Evolutionary conservation across 805 yeast species (phyloP), one percentile per base, ranked within the genome.

Genomic region (Cyberlindnera bimundalis): DNA sequence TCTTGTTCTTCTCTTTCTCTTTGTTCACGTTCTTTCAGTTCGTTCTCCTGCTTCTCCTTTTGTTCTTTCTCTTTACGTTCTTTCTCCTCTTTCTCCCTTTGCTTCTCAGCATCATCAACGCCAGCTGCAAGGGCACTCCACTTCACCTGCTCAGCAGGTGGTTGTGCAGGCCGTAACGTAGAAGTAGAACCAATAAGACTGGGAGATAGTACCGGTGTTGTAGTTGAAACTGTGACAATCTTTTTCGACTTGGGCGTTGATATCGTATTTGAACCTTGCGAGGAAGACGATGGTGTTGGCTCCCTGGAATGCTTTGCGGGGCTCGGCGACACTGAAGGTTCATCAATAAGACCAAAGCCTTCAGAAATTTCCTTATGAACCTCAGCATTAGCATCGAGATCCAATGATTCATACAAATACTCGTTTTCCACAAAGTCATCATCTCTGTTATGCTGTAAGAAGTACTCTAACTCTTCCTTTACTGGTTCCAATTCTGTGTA

Each of bases 361-460:
- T 59, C 65, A 8, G 73, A 74, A 9, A 71, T 71, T 46, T 73
- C 79, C 37, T 69, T 73, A 6, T 72, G 76, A 33, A 75, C 73
- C 19, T 27, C 44, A 26, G 74, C 78, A 41, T 66, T 65, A 2
- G 79, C 77, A 40, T 73, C 79, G 29, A 89, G 73, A 35, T 85
- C 90, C 52, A 91, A 71, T 43, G 79, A 83, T 51, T 93, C 97
- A 62, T 91, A 93, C 46, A 91, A 75, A 19, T 88, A 91, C 56
- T 90, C 96, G 61, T 91, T 95, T 55, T 89, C 97, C 17, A 91
- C 84, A 59, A 88, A 91, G 55, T 88, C 96, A 3, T 81, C 86
- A 43, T 88, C 96, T 62, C 84, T 89, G 60, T 91, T 91, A 51
- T 86, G 85, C 52, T 89, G 96, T 18, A 93, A 87, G 61, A 88